A percentile compares a stretch with the other conserved stretches of the same genome.
Conservation (phyloP, 1,284 basidiomycete species). For the Cryptococcus deneoformans region DNA sequence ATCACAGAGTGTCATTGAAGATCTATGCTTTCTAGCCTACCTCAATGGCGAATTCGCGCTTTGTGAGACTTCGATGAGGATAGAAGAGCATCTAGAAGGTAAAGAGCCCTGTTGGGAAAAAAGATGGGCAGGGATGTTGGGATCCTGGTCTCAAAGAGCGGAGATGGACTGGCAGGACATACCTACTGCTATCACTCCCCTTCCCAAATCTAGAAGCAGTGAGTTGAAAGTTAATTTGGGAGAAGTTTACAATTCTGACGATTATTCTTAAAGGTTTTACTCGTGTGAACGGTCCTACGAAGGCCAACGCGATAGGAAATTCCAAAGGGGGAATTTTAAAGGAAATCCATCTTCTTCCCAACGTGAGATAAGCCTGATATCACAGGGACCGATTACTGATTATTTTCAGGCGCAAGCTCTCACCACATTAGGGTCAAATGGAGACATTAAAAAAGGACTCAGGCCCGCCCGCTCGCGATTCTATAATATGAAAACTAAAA, state of each 20-base stretch:
- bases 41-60: constrained; percentile 28
- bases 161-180: constrained; percentile 40
- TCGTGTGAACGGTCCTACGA: too few relatives aligned
- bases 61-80: constrained; percentile 26
- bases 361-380: constrained; percentile 12
- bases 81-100: constrained; percentile 25
- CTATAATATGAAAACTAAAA: constrained; percentile 13
- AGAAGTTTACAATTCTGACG: too few relatives aligned
- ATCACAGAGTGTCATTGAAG: constrained; percentile 25
- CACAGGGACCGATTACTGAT: too few relatives aligned
- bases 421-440: too few relatives aligned
- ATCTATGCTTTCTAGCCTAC: constrained; percentile 41
- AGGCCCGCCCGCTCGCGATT: constrained; percentile 6
- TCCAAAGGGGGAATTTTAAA: constrained; percentile 1
- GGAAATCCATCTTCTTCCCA: constrained; percentile 27
- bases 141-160: constrained; percentile 23
- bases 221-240: not conserved
- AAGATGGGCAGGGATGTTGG: constrained; percentile 36
- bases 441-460: not conserved
- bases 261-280: too few relatives aligned
- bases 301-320: not conserved
- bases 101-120: constrained; percentile 43
- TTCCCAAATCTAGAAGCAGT: constrained; percentile 9
- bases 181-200: constrained; percentile 8
- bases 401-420: too few relatives aligned